Percentiles rank a stretch among this genome's conserved stretches.
These are phyloP conservation scores for Auriscalpium vulgare DNA, from an alignment of 768 basidiomycete species.

Conservation along the genomic window DNA sequence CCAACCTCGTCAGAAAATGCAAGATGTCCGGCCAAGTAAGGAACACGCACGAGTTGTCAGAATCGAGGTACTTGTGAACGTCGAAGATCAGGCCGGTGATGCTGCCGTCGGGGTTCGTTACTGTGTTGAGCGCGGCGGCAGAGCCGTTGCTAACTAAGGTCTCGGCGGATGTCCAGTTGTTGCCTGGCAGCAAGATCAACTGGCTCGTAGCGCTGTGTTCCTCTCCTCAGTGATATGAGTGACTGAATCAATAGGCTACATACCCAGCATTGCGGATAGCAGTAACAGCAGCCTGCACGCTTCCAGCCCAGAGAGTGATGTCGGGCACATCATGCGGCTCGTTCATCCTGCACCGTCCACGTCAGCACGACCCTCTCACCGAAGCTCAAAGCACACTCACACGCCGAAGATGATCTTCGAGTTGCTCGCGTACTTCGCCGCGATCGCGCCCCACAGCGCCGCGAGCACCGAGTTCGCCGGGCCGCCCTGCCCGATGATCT, in stretches of 20 bases:
- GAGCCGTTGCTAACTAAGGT: slow-evolving; percentile 45
- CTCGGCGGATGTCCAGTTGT: slow-evolving; percentile 45
- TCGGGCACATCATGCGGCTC: slow-evolving; percentile 53
- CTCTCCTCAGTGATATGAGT: not conserved
- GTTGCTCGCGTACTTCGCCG: slow-evolving; percentile 37
- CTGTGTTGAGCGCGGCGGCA: slow-evolving; percentile 36
- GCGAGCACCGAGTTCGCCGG: slow-evolving; percentile 49
- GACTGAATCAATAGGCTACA: not conserved
- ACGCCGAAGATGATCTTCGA: slow-evolving; percentile 39
- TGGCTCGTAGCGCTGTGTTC: slow-evolving; percentile 40
- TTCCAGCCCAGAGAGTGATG: slow-evolving; percentile 39
- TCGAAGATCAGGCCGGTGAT: slow-evolving; percentile 45
- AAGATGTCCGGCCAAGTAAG: not conserved
- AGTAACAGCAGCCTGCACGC: slow-evolving; percentile 53
- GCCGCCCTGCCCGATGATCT: slow-evolving; percentile 57
- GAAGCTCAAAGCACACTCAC: slow-evolving; percentile 22
- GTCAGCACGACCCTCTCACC: not conserved
- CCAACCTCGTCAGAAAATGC: not conserved
- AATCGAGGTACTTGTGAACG: slow-evolving; percentile 57
- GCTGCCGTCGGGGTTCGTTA: slow-evolving; percentile 39
- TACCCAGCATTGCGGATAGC: slow-evolving; percentile 51
- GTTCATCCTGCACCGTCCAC: slow-evolving; percentile 39
- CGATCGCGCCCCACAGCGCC: slow-evolving; percentile 43
- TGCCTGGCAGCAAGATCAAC: slow-evolving; percentile 51
- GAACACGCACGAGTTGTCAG: slow-evolving; percentile 32